These are phyloP conservation scores for Plasmodium relictum DNA, from an alignment of 169 alveolate species.

Conservation along the genomic window DNA sequence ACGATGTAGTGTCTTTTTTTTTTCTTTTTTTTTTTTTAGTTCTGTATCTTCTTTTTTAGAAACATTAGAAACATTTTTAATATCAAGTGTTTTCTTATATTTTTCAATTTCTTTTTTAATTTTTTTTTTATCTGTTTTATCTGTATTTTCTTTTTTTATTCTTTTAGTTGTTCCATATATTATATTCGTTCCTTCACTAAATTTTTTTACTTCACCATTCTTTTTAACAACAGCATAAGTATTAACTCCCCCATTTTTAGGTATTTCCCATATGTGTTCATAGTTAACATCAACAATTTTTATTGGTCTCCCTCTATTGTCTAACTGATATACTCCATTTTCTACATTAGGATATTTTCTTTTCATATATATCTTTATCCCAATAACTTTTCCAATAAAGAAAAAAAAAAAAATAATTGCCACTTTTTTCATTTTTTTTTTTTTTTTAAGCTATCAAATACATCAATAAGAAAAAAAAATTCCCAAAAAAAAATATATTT, in stretches of 20 bases:
- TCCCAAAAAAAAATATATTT: background rate
- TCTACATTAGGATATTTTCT: slow-evolving; percentile 70
- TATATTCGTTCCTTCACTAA: slow-evolving; percentile 75
- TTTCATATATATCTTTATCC: slow-evolving; percentile 15
- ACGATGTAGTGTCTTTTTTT: slow-evolving; percentile 23
- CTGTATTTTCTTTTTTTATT: background rate
- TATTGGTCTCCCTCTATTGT: slow-evolving; percentile 69
- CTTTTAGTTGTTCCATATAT: slow-evolving; percentile 72
- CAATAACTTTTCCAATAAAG: slow-evolving; percentile 16
- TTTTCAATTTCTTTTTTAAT: slow-evolving; percentile 38
- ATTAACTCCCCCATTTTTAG: slow-evolving; percentile 54
- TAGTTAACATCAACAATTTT: slow-evolving; percentile 71
- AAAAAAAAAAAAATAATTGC: slow-evolving; percentile 26
- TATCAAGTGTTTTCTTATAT: slow-evolving; percentile 13
- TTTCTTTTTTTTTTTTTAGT: slow-evolving; percentile 10
- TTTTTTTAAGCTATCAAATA: background rate
- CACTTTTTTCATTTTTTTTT: slow-evolving; percentile 33
- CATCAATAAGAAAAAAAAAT: slow-evolving; percentile 3
- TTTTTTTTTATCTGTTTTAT: slow-evolving; percentile 35
- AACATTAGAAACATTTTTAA: slow-evolving; percentile 56
- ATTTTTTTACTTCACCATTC: slow-evolving; percentile 68
- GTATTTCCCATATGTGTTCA: slow-evolving; percentile 66
- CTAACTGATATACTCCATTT: slow-evolving; percentile 73
- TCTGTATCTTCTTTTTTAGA: slow-evolving; percentile 37
- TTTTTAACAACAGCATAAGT: slow-evolving; percentile 67